These are phyloP conservation scores for Dissophora ornata DNA, from an alignment of 192 early-diverging fungal species.

Conservation along the genomic window DNA sequence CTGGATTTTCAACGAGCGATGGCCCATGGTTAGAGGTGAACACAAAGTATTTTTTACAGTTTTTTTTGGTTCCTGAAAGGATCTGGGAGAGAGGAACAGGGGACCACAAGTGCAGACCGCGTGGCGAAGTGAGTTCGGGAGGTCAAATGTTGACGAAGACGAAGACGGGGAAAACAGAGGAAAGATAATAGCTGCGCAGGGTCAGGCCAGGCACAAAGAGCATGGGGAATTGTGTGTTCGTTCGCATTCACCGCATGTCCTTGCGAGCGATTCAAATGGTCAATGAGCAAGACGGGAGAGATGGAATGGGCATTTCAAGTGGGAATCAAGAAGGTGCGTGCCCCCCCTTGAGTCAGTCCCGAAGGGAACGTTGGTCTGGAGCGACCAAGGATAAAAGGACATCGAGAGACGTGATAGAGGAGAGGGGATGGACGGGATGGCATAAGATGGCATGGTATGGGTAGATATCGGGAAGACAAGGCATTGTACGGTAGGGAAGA, in stretches of 20 bases:
- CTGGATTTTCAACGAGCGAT: slow-evolving; percentile 43
- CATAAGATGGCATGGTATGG: background rate
- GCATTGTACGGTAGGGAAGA: no score
- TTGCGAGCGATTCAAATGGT: no score
- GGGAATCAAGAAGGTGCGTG: background rate
- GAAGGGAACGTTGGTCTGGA: slow-evolving; percentile 2
- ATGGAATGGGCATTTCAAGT: background rate
- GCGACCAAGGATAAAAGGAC: background rate
- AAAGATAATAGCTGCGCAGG: no score
- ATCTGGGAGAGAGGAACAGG: background rate
- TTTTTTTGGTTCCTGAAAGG: no score
- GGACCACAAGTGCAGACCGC: no score
- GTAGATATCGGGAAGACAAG: slow-evolving; percentile 1
- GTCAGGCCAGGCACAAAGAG: no score
- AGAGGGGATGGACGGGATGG: background rate
- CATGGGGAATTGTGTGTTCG: no score
- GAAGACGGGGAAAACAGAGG: no score
- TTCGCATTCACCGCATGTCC: no score
- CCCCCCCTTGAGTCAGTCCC: background rate
- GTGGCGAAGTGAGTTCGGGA: background rate
- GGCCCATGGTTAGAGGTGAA: slow-evolving; percentile 45
- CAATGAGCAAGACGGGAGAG: background rate
- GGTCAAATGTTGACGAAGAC: background rate
- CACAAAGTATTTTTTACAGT: no score
- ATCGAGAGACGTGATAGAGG: background rate